Base-by-base conservation (phyloP, 1,284 basidiomycete species). In the Cutaneotrichosporon dermatis region DNA sequence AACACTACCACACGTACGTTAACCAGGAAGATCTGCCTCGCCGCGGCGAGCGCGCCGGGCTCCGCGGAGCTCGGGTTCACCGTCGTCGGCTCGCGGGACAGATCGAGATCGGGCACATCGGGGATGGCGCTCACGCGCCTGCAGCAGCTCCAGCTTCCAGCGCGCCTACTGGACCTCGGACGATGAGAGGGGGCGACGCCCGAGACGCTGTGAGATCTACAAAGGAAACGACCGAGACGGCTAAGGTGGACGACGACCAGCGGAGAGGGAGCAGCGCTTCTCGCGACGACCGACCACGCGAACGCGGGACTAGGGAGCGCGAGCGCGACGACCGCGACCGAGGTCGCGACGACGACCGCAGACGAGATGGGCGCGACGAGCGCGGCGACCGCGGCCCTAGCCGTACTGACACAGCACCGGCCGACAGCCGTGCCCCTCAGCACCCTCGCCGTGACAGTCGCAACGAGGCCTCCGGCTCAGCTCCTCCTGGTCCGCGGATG, bases 41-140 rank as follows among this genome's bases (percentile, higher is more conserved):
- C 25, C 25, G 25, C 44, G 44, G 16, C 25, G 16, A 25, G 16
- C 16, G 44, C 25, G 10, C 44, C 44, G 44, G 44, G 44, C 44
- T 45, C 25, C 25, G 16, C 25, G 16, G 44, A 45, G 44, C 44
- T 45, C 25, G 44, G 44, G 44, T 10, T 45, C 25, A 25, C 25
- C 25, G 25, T 25, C 25, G 25, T 25, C 25, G 25, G 25, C 25
- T 25, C 25, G 25, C 25, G 25, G 25, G 25, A 25, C 25, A 25
- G 25, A 25, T 40, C 12, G 39, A 12, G 39, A 40, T 8, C 9
- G 39, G 39, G 8, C 39, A 40, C 39, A 40, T n/a, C 46, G 34
- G 35, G 46, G 46, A 36, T 49, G 46, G 46, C 46, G 46, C 46
- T 49, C 34, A 49, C 46, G 46, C 46, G 46, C 46, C 46, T 36